phyloP scores from a whole-genome alignment of 768 basidiomycete genomes.

The Cyclocybe cylindracea region DNA sequence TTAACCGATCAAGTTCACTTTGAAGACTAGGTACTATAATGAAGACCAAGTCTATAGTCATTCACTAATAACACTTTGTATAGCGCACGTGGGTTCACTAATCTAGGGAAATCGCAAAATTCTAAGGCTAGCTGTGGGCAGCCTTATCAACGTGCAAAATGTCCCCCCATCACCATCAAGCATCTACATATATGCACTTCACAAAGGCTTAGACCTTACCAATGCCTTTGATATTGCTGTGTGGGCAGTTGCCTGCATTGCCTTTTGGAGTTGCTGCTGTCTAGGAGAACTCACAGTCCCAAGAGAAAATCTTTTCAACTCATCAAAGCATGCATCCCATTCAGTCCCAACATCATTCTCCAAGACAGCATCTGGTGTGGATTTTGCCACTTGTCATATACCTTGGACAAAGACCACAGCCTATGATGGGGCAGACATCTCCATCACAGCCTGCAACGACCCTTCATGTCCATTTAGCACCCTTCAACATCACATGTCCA shows the following conservation, averaged over 20 bases:
- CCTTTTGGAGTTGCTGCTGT: slow-evolving; percentile 35
- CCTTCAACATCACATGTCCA: no score
- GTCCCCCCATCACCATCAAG: slow-evolving; percentile 7
- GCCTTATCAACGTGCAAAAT: no score
- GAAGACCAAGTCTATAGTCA: no score
- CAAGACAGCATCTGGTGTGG: background rate
- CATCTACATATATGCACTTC: slow-evolving; percentile 13
- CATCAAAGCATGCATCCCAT: slow-evolving; percentile 15
- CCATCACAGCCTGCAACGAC: slow-evolving; percentile 14
- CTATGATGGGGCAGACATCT: slow-evolving; percentile 24
- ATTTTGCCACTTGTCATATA: slow-evolving; percentile 25
- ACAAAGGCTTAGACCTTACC: slow-evolving; percentile 2
- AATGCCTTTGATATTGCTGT: slow-evolving; percentile 27
- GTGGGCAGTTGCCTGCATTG: slow-evolving; percentile 27
- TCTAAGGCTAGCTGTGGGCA: no score
- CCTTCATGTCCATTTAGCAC: no score
- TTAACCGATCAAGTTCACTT: no score
- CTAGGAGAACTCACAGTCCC: slow-evolving; percentile 28
- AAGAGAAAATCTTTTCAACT: slow-evolving; percentile 7
- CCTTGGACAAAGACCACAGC: slow-evolving; percentile 37
- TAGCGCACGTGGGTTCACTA: no score
- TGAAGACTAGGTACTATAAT: no score
- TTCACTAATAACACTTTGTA: no score
- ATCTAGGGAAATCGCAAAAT: no score
- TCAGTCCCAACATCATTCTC: background rate